phyloP scores from a whole-genome alignment of 768 basidiomycete genomes.

The Calocybe gangraenosa region DNA sequence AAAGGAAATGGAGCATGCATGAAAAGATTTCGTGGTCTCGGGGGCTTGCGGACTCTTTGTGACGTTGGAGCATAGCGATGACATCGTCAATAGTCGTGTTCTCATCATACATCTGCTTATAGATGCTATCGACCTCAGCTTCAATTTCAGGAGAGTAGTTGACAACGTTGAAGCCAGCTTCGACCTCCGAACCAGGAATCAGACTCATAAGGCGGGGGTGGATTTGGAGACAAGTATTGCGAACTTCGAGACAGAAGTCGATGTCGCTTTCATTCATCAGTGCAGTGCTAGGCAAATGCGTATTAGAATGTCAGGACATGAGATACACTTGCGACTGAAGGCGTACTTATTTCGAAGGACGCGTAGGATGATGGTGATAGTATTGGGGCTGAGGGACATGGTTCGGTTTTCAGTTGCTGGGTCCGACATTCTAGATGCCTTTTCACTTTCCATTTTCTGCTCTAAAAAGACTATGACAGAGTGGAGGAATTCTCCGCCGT shows the following conservation, averaged over 20 bases:
- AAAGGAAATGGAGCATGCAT: conserved; percentile 99
- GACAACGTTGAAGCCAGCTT: conserved; percentile 89
- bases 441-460: conserved; percentile 91
- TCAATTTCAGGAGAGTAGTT: conserved; percentile 87
- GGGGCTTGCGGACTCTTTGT: conserved; percentile 76
- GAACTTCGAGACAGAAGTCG: conserved; percentile 84
- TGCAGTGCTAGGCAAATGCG: conserved; percentile 46
- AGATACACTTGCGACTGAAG: background rate
- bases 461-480: conserved; percentile 87
- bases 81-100: conserved; percentile 94
- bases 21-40: conserved; percentile 96
- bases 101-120: conserved; percentile 98
- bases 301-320: conserved; percentile 1
- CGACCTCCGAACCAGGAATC: conserved; percentile 77
- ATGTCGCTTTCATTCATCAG: conserved; percentile 77
- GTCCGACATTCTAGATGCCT: conserved; percentile 69
- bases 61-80: conserved; percentile 79
- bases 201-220: conserved; percentile 96
- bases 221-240: conserved; percentile 89
- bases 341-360: conserved; percentile 80
- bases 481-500: conserved; percentile 83
- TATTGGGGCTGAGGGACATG: conserved; percentile 82
- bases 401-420: conserved; percentile 75
- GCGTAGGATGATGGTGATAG: conserved; percentile 89
- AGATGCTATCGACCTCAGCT: conserved; percentile 89